phyloP scores from a whole-genome alignment of 2,329 filamentous ascomycete species.

The Fusarium nanum region DNA sequence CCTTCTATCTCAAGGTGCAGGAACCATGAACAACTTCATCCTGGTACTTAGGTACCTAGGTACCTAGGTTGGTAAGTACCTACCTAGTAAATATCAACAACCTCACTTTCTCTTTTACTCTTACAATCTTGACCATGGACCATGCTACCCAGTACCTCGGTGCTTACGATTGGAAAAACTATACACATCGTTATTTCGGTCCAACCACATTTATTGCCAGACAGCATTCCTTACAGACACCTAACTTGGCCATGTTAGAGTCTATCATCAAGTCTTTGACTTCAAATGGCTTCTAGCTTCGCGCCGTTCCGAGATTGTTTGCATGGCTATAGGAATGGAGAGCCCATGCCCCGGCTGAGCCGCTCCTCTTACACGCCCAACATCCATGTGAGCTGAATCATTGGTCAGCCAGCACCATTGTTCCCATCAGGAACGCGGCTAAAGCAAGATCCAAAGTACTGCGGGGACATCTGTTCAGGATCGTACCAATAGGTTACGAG shows the following conservation, averaged over 20 bases:
- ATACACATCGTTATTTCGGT: background rate
- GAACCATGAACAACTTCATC: background rate
- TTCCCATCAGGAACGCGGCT: background rate
- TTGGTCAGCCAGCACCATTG: background rate
- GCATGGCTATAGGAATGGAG: background rate
- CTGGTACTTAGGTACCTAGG: background rate
- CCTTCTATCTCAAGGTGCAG: background rate
- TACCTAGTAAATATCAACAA: background rate
- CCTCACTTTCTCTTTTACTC: background rate
- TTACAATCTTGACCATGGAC: background rate
- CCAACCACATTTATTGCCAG: slow-evolving; percentile 12
- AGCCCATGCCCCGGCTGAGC: background rate
- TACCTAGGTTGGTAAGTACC: no score
- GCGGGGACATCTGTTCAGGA: background rate
- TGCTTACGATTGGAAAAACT: background rate
- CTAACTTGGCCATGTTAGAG: slow-evolving; percentile 7
- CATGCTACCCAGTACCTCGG: background rate
- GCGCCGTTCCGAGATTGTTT: slow-evolving; percentile 20
- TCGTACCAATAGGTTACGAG: background rate
- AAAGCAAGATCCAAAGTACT: background rate
- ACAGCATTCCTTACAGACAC: slow-evolving; percentile 30
- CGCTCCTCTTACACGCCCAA: background rate
- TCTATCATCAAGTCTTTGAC: slow-evolving; percentile 4
- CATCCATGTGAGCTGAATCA: background rate
- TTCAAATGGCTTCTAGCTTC: slow-evolving; percentile 29